Base-by-base conservation (phyloP, 140 eudicot species). In the Senecio squalidus region DNA sequence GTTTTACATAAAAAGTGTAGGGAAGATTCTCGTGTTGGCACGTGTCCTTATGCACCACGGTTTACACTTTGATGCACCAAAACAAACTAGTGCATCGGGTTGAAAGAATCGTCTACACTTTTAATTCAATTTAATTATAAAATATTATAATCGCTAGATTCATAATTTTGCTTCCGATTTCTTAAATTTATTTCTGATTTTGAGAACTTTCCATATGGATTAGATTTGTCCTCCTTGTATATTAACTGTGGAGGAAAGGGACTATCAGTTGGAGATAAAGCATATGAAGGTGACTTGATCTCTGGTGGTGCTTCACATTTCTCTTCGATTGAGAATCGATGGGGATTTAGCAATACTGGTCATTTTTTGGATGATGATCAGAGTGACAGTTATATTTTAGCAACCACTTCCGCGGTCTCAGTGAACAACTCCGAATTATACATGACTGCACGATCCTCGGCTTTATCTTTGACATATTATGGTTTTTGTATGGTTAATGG, bases 271-370 rank as follows among this genome's bases (percentile, higher is more conserved):
- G 64, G 55, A 46, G 71, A 21, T 10, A 66, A 59, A 8, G 20
- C 1, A 14, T 80, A 74, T 15, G 80, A 68, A 22, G 72, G 20
- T 1, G 94, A 84, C 41, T 0, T 1, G 14, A 15, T 51, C 0
- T 7, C 71, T 1, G 78, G 67, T 18, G 78, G 73, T 5, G 41
- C 78, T 41, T 7, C 76, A 31, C 67, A 1, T 39, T 77, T 80
- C 69, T 45, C n/a, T 29, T 29, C 6, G 9, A 22, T 56, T 14
- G 30, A 22, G 1, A 7, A 49, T 1, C 62, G 59, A 58, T 84
- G 94, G 94, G 84, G 75, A 64, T 63, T 72, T 71, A 80, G 88
- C 58, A 80, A 78, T 66, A 84, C 87, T 1, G 94, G 94, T 28
- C 47, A 43, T 27, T 78, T 77, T 74, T 14, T 77, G 80, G 80